phyloP scores from a whole-genome alignment of 805 yeast genomes.

The Cyberlindnera maritima region DNA sequence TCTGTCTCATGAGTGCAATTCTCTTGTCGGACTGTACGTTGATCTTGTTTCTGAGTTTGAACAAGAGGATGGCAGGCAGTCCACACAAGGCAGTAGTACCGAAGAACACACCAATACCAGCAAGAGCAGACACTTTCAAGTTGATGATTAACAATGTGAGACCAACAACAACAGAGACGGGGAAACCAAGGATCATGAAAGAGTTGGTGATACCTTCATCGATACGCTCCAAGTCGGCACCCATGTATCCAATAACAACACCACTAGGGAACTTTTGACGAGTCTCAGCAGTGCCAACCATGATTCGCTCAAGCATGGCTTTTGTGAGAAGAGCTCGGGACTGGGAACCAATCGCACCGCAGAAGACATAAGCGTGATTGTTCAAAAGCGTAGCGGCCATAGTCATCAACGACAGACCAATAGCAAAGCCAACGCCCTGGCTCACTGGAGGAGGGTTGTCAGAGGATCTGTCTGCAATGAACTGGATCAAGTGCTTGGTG shows the following conservation, averaged over 20 bases:
- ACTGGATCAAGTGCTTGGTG: slow-evolving; percentile 45
- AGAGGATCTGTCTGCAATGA: not conserved
- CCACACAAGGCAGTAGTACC: slow-evolving; percentile 42
- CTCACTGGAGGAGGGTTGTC: slow-evolving; percentile 29
- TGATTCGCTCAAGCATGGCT: slow-evolving; percentile 64
- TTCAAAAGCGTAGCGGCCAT: slow-evolving; percentile 29
- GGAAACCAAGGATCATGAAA: not conserved
- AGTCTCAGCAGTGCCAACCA: slow-evolving; percentile 51
- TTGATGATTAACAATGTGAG: slow-evolving; percentile 57
- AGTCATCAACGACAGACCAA: slow-evolving; percentile 55
- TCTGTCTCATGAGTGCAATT: slow-evolving; percentile 55
- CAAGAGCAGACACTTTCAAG: slow-evolving; percentile 65
- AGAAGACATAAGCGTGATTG: slow-evolving; percentile 48
- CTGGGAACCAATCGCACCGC: slow-evolving; percentile 55
- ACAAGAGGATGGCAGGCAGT: slow-evolving; percentile 42
- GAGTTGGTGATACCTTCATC: slow-evolving; percentile 42
- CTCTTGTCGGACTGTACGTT: slow-evolving; percentile 60
- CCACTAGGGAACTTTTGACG: slow-evolving; percentile 60
- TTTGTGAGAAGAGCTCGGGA: slow-evolving; percentile 64
- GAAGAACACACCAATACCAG: slow-evolving; percentile 53
- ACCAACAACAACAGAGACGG: slow-evolving; percentile 50
- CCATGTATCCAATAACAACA: slow-evolving; percentile 65
- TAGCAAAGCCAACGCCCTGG: slow-evolving; percentile 70
- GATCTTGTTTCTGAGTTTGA: slow-evolving; percentile 44
- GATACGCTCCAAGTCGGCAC: slow-evolving; percentile 67